Base-by-base conservation (phyloP, 148 eudicot genomes). In the Rheum nobile region DNA sequence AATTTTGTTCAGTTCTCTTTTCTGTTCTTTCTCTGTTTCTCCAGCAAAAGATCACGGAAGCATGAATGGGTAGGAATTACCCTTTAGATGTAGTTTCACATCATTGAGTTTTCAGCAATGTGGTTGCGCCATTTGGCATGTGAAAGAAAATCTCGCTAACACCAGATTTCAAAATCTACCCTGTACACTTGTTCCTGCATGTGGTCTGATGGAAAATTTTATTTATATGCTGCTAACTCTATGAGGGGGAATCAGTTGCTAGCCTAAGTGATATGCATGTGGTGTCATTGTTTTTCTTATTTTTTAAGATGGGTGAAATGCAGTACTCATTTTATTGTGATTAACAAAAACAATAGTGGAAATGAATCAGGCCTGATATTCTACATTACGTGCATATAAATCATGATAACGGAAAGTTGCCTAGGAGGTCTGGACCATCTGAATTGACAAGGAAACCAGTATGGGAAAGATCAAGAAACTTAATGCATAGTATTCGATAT, bases 351-450 rank as follows among this genome's bases (percentile, higher is more conserved):
- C n/a, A n/a, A n/a, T n/a, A n/a, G n/a, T n/a, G n/a, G n/a, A n/a
- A n/a, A 24, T 6, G 63, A 55, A 22, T n/a, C 6, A 50, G 17
- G 57, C 57, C 57, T 50, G 6, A 2, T 11, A 55, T 59, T 28
- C n/a, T 29, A 59, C 34, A 59, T 59, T 28, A 59, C 35, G 22
- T 10, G 69, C 10, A 31, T 17, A 65, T 32, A 39, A 59, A 3
- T 65, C 39, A 65, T 65, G 21, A 14, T 65, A 16, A 21, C 32
- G 69, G 69, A 14, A 65, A 65, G 39, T 65, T 65, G 7, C n/a
- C n/a, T 32, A 39, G 69, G 37, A 63, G 8, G 38, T 31, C 68
- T 63, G 38, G 68, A 63, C 38, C 68, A 63, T 63, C 68, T 63
- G 39, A 65, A 17, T 65, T 61, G 35, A 65, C 70, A 32, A 65